These are phyloP conservation scores for Populus nigra DNA, from an alignment of 345 rosid species.

Conservation along the genomic window DNA sequence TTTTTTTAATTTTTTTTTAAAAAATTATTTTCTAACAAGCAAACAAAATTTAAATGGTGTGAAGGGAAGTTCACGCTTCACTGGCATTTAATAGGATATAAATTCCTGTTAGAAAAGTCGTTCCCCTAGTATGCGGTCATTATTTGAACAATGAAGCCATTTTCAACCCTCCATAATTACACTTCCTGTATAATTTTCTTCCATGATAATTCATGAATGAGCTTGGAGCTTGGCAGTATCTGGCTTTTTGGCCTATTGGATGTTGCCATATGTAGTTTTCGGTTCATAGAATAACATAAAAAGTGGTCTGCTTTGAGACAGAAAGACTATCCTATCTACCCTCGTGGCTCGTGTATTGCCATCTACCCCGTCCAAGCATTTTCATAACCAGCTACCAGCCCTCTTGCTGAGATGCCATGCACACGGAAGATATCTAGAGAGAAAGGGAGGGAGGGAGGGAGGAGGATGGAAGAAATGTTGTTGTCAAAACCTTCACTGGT, in stretches of 20 bases:
- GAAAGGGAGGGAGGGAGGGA: neutral
- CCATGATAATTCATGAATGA: neutral
- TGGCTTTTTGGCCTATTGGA: neutral
- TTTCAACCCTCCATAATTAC: neutral
- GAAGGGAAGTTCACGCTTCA: too few relatives aligned
- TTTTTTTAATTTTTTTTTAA: too few relatives aligned
- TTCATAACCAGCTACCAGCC: neutral
- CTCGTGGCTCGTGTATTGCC: slow-evolving; percentile 15
- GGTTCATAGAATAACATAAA: neutral
- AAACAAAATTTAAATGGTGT: too few relatives aligned
- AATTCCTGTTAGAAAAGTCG: too few relatives aligned
- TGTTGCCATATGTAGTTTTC: neutral
- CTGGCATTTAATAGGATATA: too few relatives aligned
- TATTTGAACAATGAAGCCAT: neutral
- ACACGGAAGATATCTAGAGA: neutral
- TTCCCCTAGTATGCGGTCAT: neutral
- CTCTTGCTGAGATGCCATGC: neutral
- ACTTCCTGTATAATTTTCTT: neutral
- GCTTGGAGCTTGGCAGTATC: too few relatives aligned
- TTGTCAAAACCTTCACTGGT: slow-evolving; percentile 1
- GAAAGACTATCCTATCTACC: slow-evolving; percentile 13
- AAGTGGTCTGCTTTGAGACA: neutral
- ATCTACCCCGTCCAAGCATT: slow-evolving; percentile 17
- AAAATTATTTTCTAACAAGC: too few relatives aligned
- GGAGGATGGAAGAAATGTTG: slow-evolving; percentile 14